These are phyloP conservation scores for Eutypa lata DNA, from an alignment of 2,329 filamentous ascomycete species.

Conservation along the genomic window DNA sequence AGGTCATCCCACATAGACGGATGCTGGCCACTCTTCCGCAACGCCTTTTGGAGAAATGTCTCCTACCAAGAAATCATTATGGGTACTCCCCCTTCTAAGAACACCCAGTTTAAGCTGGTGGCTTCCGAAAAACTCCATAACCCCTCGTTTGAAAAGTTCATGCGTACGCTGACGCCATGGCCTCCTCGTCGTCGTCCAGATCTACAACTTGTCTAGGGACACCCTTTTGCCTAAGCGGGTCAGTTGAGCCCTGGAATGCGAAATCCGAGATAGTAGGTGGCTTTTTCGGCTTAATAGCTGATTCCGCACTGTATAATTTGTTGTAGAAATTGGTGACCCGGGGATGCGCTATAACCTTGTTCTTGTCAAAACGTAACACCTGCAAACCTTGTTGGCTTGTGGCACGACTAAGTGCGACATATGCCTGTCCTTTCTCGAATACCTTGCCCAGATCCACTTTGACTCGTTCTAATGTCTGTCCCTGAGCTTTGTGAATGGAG, in stretches of 20 bases:
- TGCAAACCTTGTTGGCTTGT: slow-evolving; percentile 84
- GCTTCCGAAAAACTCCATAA: not conserved
- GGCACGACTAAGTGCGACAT: slow-evolving; percentile 91
- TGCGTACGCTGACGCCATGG: slow-evolving; percentile 43
- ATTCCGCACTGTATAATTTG: slow-evolving; percentile 72
- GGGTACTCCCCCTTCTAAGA: not conserved
- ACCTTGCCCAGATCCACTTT: slow-evolving; percentile 90
- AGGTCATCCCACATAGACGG: no score
- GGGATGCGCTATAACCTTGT: slow-evolving; percentile 91
- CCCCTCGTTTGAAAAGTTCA: slow-evolving; percentile 23
- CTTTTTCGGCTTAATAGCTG: slow-evolving; percentile 35
- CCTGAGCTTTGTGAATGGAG: slow-evolving; percentile 97
- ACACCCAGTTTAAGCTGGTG: not conserved
- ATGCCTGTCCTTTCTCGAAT: slow-evolving; percentile 97
- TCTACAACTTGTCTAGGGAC: slow-evolving; percentile 18
- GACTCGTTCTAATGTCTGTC: slow-evolving; percentile 88
- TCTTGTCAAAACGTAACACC: slow-evolving; percentile 82
- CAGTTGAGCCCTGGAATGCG: slow-evolving; percentile 28
- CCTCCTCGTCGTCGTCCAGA: slow-evolving; percentile 50
- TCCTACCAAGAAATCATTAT: no score
- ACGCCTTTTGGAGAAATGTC: no score
- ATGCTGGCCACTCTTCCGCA: no score
- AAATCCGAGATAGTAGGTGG: slow-evolving; percentile 37
- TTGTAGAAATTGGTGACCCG: slow-evolving; percentile 83
- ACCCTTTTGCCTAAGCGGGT: slow-evolving; percentile 10